Evolutionary conservation across 345 rosid genomes (phyloP).

Genomic region (Bretschneidera sinensis): DNA sequence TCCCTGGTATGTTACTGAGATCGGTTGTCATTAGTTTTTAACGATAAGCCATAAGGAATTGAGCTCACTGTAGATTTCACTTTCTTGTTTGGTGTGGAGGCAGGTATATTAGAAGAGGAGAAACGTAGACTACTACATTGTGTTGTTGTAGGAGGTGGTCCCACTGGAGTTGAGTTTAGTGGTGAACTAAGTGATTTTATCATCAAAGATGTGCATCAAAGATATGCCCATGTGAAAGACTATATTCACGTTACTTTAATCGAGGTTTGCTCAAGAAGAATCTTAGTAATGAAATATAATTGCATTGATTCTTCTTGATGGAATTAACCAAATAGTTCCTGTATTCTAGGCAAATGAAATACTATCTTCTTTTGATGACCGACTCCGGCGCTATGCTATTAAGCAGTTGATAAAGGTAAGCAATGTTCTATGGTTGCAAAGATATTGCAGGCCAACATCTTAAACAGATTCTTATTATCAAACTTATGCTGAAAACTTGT

Average conservation of each 20-base stretch:
- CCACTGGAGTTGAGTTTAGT: conserved; percentile 96
- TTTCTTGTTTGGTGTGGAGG: conserved; percentile 13
- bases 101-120: conserved; percentile 77
- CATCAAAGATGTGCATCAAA: conserved; percentile 72
- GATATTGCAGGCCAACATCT: not conserved
- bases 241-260: conserved; percentile 86
- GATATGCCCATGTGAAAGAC: conserved; percentile 82
- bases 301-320: conserved; percentile 3
- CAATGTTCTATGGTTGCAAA: not conserved
- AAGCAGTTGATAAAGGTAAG: conserved; percentile 83
- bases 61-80: not conserved
- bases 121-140: conserved; percentile 78
- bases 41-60: not conserved
- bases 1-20: conserved; percentile 54
- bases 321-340: not conserved
- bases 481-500: no score
- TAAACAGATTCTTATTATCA: not conserved
- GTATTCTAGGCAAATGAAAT: conserved; percentile 77
- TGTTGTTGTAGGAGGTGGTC: conserved; percentile 98
- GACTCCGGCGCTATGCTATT: conserved; percentile 85
- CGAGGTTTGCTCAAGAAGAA: conserved; percentile 54
- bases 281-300: not conserved
- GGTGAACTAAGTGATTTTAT: conserved; percentile 97
- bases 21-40: not conserved
- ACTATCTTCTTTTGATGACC: conserved; percentile 90